Conservation (phyloP, 163 green algal species). For the Chlorella variabilis region DNA sequence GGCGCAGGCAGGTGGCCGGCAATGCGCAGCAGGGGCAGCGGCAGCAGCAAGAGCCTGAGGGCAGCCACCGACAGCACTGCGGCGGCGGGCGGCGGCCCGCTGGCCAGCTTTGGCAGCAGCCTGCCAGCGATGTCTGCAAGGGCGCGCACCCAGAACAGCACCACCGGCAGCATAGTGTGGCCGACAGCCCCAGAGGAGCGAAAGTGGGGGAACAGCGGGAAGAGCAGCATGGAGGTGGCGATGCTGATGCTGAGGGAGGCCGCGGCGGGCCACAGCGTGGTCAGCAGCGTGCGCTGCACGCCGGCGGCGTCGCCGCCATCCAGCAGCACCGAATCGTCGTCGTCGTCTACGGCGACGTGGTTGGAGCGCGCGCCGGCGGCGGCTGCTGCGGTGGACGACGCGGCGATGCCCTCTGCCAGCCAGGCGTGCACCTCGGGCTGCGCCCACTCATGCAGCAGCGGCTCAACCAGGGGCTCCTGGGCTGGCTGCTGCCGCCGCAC, state of each 20-base stretch:
- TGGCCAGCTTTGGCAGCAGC: conserved; percentile 49
- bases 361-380: not conserved
- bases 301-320: not conserved
- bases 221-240: conserved; percentile 17
- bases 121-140: conserved; percentile 60
- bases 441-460: not conserved
- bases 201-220: conserved; percentile 20
- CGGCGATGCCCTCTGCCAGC: not conserved
- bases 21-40: conserved; percentile 6
- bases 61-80: conserved; percentile 30
- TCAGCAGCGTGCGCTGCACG: not conserved
- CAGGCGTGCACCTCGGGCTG: not conserved
- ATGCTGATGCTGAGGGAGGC: not conserved
- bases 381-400: not conserved
- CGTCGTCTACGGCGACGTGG: not conserved
- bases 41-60: conserved; percentile 18
- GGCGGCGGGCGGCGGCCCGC: conserved; percentile 18
- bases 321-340: not conserved
- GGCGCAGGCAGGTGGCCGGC: not conserved
- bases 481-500: conserved; percentile 13
- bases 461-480: not conserved
- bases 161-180: conserved; percentile 25
- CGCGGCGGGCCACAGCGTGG: not conserved
- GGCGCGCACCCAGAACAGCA: conserved; percentile 66
- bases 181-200: not conserved